A percentile compares a stretch with the other conserved stretches of the same genome.
Evolutionary conservation across 208 protist species (phyloP).

Genomic region (Kentomonas sorsogonicus): DNA sequence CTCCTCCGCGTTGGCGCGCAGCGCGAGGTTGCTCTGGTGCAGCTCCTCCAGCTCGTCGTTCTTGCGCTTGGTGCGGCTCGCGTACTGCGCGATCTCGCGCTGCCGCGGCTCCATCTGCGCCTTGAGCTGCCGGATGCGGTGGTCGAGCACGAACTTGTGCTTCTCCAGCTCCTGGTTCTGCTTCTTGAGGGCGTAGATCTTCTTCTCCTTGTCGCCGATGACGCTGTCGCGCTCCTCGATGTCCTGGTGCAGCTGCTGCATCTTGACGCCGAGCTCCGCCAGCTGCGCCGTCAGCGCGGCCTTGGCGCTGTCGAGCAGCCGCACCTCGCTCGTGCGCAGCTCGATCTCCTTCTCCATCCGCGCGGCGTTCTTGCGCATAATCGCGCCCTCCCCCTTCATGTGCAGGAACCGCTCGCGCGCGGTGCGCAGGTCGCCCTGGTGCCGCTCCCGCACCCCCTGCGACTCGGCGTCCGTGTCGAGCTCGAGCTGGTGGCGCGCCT

Average conservation of each 20-base stretch:
- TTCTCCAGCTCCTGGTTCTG: constrained; percentile 98
- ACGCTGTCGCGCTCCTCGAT: constrained; percentile 93
- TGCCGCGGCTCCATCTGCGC: constrained; percentile 96
- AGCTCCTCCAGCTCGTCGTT: constrained; percentile 86
- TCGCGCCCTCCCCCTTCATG: constrained; percentile 93
- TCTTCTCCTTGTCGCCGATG: constrained; percentile 94
- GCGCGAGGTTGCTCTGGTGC: constrained; percentile 85
- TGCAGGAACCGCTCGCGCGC: constrained; percentile 85
- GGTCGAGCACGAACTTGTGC: constrained; percentile 97
- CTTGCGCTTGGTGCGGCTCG: constrained; percentile 91
- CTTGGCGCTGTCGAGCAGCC: constrained; percentile 72
- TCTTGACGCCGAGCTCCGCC: constrained; percentile 77
- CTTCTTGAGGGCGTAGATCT: constrained; percentile 96
- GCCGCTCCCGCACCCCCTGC: constrained; percentile 69
- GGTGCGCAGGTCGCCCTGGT: constrained; percentile 61
- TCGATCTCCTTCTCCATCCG: constrained; percentile 91
- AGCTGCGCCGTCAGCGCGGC: constrained; percentile 73
- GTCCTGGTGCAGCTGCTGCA: constrained; percentile 83
- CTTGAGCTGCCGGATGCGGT: constrained; percentile 97
- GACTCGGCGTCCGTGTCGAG: constrained; percentile 93
- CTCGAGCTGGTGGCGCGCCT: constrained; percentile 88
- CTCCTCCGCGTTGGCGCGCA: constrained; percentile 87
- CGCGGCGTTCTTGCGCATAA: constrained; percentile 91
- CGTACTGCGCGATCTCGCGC: constrained; percentile 86
- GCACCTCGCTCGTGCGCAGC: constrained; percentile 61